phyloP scores from a whole-genome alignment of 345 rosid species.

The Euphorbia lathyris region DNA sequence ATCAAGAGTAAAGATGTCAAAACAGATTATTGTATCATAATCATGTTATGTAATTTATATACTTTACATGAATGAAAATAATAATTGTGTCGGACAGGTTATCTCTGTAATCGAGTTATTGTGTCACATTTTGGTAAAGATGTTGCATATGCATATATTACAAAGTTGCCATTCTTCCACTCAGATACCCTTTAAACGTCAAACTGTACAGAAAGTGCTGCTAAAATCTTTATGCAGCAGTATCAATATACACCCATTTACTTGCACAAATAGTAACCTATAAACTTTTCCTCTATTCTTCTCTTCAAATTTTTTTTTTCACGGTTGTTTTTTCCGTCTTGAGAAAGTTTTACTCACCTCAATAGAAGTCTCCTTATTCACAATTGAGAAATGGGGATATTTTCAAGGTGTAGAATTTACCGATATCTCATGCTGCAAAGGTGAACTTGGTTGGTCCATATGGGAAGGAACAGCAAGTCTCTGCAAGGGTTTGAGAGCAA shows the following conservation, averaged over 20 bases:
- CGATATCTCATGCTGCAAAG: constrained; percentile 44
- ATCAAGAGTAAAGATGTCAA: too few species aligned
- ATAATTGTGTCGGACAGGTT: too few species aligned
- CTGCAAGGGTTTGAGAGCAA: constrained; percentile 77
- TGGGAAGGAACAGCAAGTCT: constrained; percentile 60
- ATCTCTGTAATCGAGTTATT: too few species aligned
- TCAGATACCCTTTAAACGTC: constrained; percentile 15
- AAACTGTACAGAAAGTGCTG: constrained; percentile 34
- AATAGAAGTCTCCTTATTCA: constrained; percentile 32
- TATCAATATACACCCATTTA: constrained; percentile 5
- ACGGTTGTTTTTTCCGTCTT: not conserved
- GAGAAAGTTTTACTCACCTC: constrained; percentile 8
- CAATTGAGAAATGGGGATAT: constrained; percentile 28
- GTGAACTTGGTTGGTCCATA: constrained; percentile 47
- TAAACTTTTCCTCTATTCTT: not conserved
- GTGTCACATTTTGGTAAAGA: too few species aligned
- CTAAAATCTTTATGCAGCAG: constrained; percentile 18
- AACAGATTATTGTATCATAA: too few species aligned
- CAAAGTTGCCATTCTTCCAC: constrained; percentile 9
- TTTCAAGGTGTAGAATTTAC: constrained; percentile 64
- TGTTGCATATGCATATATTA: constrained; percentile 17
- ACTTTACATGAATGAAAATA: too few species aligned
- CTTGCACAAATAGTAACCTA: constrained; percentile 12
- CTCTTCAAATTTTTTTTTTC: too few species aligned
- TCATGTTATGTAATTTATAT: too few species aligned